Base-by-base conservation (phyloP, 2,329 filamentous ascomycete species). In the Pseudogymnoascus pannorum region DNA sequence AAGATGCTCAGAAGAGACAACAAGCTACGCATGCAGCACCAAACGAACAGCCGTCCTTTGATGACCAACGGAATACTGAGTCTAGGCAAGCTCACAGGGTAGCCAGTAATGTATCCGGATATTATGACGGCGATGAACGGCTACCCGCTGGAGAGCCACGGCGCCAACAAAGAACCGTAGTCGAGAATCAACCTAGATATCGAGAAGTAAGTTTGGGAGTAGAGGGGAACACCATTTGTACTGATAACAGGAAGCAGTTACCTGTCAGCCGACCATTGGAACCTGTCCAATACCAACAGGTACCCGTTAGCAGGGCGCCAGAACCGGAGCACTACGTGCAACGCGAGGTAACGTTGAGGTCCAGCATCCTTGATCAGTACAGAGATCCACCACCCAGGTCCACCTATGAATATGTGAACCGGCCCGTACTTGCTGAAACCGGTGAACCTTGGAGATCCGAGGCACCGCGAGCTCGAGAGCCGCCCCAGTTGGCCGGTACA, bases 1-100 rank as follows among this genome's bases (percentile, higher is more conserved):
- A 72, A n/a, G 65, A 72, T 33, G 72, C 72, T 20, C 20, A 70
- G 5, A 64, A 63, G 29, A 65, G 71, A 58, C 67, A 64, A 57
- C 65, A 69, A 35, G 29, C 16, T 33, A 22, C 58, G 2, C 40
- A 22, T 40, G 31, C 4, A 18, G 20, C 9, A 22, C 42, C 40
- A 22, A 9, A 6, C 20, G 11, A 57, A 16, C 36, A 60, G 18
- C 20, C 31, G 18, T 31, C 26, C 6, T 18, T 18, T 12, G 20
- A 31, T 58, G 22, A 51, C 54, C 48, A 22, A 18, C 35, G 48
- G 4, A 42, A 29, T 40, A 42, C 14, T 26, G 35, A 59, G 57
- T 26, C 35, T 7, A 31, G 57, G 16, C 57, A 59, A 7, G 20
- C 22, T 59, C 35, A 36, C 16, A 42, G 35, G 8, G 20, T 14